A percentile compares a stretch with the other conserved stretches of the same genome.
These are phyloP conservation scores for Apium graveolens DNA, from an alignment of 129 eudicot genomes.

Conservation along the genomic window DNA sequence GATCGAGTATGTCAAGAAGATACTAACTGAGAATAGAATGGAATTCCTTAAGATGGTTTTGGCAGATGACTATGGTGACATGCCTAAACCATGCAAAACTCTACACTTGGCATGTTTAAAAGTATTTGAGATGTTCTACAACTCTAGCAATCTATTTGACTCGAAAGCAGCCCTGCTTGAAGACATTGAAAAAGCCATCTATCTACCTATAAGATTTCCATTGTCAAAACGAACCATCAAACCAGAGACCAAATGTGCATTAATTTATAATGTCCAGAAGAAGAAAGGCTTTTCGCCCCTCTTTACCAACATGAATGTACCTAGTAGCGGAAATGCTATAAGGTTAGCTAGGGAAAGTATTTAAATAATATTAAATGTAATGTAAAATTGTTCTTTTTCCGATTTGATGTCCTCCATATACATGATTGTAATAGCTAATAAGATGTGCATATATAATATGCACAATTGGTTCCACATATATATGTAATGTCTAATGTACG, in stretches of 20 bases:
- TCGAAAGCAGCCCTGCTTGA: constrained; percentile 24
- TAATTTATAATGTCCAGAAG: background rate
- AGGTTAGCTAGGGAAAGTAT: background rate
- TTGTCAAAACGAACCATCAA: background rate
- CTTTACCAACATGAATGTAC: background rate
- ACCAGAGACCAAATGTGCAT: background rate
- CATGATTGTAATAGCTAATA: too few relatives aligned
- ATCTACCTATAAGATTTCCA: constrained; percentile 22
- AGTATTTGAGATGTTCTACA: constrained; percentile 57
- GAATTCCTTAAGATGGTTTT: constrained; percentile 37
- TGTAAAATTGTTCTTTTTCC: background rate
- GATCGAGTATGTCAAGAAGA: constrained; percentile 20
- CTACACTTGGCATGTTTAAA: constrained; percentile 47
- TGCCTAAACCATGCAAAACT: constrained; percentile 30
- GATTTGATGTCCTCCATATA: too few relatives aligned
- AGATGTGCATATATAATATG: too few relatives aligned
- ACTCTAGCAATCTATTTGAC: constrained; percentile 45
- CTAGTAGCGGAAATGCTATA: background rate
- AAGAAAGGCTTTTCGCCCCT: background rate
- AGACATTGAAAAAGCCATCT: constrained; percentile 54
- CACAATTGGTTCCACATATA: too few relatives aligned
- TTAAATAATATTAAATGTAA: too few relatives aligned
- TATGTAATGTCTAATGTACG: too few relatives aligned
- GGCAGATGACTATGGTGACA: constrained; percentile 18
- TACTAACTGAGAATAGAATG: constrained; percentile 26